Percentiles rank a stretch among this genome's conserved stretches.
Conservation (phyloP, 148 eudicot genomes). For the Talinum fruticosum region DNA sequence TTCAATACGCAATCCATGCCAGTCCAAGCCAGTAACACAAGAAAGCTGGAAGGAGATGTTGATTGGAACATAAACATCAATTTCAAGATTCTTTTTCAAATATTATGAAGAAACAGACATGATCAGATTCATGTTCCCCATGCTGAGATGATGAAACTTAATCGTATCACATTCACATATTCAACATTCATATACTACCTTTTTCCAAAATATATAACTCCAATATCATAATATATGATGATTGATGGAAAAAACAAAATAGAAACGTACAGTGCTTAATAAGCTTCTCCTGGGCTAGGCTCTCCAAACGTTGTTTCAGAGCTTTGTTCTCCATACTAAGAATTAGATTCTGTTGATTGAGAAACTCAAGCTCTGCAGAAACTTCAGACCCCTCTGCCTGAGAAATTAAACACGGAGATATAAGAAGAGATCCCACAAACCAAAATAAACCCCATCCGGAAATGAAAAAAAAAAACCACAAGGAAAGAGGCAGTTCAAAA, state of each 20-base stretch:
- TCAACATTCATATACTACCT: background rate
- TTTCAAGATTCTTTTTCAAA: background rate
- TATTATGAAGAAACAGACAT: background rate
- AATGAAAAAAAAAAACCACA: background rate
- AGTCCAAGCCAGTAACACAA: background rate
- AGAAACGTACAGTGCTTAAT: constrained; percentile 78
- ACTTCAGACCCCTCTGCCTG: constrained; percentile 94
- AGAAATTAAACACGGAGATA: constrained; percentile 7
- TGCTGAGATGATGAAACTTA: background rate
- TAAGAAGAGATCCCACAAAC: background rate
- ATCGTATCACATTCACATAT: background rate
- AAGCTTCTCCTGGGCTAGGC: constrained; percentile 87
- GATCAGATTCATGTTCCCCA: background rate
- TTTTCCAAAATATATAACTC: background rate
- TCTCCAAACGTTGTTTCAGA: constrained; percentile 82
- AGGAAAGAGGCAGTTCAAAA: background rate
- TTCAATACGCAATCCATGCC: background rate
- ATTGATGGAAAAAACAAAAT: background rate
- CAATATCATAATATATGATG: background rate
- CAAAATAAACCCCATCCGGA: background rate
- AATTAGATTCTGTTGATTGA: constrained; percentile 88
- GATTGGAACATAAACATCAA: constrained; percentile 3
- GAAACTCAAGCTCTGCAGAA: constrained; percentile 94
- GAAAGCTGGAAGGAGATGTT: background rate
- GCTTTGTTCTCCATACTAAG: constrained; percentile 97